A percentile compares a stretch with the other conserved stretches of the same genome.
phyloP scores from a whole-genome alignment of 2,329 filamentous ascomycete species.

The Nigrospora osmanthi region DNA sequence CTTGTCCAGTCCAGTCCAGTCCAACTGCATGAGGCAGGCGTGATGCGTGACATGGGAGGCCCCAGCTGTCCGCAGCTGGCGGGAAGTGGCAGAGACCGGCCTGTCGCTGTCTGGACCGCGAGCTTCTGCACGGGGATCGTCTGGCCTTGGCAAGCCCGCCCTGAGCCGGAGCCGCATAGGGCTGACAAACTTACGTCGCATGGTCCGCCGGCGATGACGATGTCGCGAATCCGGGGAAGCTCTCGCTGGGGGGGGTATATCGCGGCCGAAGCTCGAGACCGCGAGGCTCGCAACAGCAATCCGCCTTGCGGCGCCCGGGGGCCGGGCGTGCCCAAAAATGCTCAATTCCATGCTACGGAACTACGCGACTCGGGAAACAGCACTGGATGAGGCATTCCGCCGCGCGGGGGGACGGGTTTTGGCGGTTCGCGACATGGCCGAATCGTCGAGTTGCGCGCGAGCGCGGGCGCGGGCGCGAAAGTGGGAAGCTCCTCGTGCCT shows the following conservation, averaged over 20 bases:
- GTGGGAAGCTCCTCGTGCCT: constrained; percentile 5
- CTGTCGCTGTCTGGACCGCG: background rate
- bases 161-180: constrained; percentile 17
- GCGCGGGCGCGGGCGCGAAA: background rate
- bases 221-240: constrained; percentile 20
- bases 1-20: too few relatives aligned
- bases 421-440: background rate
- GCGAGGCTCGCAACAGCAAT: constrained; percentile 2
- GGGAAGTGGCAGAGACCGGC: background rate
- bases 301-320: constrained; percentile 1
- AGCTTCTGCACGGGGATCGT: background rate
- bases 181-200: constrained; percentile 27
- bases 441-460: background rate
- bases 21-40: too few relatives aligned
- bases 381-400: constrained; percentile 2
- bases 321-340: constrained; percentile 10
- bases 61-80: too few relatives aligned
- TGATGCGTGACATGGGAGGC: too few relatives aligned
- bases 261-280: constrained; percentile 16
- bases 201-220: constrained; percentile 24
- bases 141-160: constrained; percentile 1
- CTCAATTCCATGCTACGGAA: constrained; percentile 10
- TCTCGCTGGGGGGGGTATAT: constrained; percentile 13
- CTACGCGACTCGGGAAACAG: constrained; percentile 11
- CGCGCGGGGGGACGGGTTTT: background rate